Percentiles rank a stretch among this genome's conserved stretches.
Evolutionary conservation across 1,139 yeast species (phyloP).

Genomic region (Scheffersomyces insectosa): DNA sequence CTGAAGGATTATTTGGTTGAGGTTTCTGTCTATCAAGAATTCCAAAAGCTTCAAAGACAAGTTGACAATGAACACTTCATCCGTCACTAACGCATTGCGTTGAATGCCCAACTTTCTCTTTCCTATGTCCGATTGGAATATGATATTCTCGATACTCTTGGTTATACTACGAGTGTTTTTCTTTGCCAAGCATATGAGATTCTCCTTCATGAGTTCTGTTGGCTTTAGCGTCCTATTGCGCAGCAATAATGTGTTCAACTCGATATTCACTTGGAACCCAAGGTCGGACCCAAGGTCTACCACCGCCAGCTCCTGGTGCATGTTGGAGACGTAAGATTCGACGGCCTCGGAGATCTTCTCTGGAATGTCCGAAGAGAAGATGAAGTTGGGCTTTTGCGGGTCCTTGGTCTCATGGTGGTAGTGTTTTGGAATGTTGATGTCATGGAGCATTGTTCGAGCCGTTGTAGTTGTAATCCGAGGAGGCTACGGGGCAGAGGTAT

Average conservation of each 20-base stretch:
- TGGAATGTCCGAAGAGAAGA: constrained; percentile 40
- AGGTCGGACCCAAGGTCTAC: constrained; percentile 4
- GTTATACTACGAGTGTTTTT: constrained; percentile 9
- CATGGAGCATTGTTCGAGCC: not conserved
- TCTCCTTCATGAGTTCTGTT: constrained; percentile 34
- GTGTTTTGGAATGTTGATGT: not conserved
- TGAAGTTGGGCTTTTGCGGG: constrained; percentile 39
- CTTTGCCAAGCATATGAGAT: constrained; percentile 37
- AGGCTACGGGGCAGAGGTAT: too few relatives aligned
- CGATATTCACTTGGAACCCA: constrained; percentile 33
- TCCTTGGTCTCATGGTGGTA: constrained; percentile 17
- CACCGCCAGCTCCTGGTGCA: not conserved
- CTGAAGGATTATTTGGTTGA: constrained; percentile 19
- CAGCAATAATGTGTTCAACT: constrained; percentile 35
- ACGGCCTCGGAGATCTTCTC: constrained; percentile 17
- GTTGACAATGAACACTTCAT: constrained; percentile 38
- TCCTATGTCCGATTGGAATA: constrained; percentile 8
- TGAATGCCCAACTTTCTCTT: constrained; percentile 2
- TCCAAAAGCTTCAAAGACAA: constrained; percentile 22
- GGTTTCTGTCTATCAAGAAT: constrained; percentile 12
- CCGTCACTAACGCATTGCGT: constrained; percentile 5
- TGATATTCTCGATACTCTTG: constrained; percentile 5
- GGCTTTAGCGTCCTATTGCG: constrained; percentile 33
- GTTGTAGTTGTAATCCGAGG: too few relatives aligned
- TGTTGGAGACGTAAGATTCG: constrained; percentile 3